Evolutionary conservation across 208 protist genomes (phyloP).

Genomic region (Trypanosoma platydactyli): DNA sequence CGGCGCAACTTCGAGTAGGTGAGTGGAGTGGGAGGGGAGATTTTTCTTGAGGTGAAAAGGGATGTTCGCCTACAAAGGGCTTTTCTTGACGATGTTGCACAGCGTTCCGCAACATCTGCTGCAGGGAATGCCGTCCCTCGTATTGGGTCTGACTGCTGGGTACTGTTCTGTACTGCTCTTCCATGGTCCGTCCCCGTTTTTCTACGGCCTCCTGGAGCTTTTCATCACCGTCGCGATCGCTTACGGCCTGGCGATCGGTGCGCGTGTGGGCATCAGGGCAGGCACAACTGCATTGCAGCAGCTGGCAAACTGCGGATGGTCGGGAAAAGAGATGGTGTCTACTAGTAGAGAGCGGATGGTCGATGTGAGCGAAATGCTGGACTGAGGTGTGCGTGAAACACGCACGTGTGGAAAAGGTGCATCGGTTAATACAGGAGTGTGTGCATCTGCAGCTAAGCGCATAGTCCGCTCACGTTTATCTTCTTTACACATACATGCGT

Average conservation of each 20-base stretch:
- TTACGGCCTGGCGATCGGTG: constrained; percentile 19
- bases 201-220: constrained; percentile 41
- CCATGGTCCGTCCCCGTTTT: constrained; percentile 41
- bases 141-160: constrained; percentile 56
- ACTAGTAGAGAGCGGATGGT: too few species aligned
- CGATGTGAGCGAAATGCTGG: not conserved
- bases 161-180: constrained; percentile 57
- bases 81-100: constrained; percentile 22
- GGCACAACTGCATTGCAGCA: constrained; percentile 16
- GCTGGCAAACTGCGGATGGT: not conserved
- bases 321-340: not conserved
- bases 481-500: too few species aligned
- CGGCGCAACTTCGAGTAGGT: not conserved
- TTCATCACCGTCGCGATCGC: constrained; percentile 25
- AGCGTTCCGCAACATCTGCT: constrained; percentile 54
- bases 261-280: constrained; percentile 31
- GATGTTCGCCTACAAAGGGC: not conserved
- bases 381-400: not conserved
- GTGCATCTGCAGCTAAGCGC: too few species aligned
- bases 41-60: not conserved
- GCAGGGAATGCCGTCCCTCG: constrained; percentile 41
- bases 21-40: too few species aligned
- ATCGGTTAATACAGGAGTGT: too few species aligned
- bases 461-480: too few species aligned
- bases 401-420: not conserved